Percentiles rank a stretch among this genome's conserved stretches.
Evolutionary conservation across 2,329 filamentous ascomycete genomes (phyloP).

Genomic region (Cordyceps militaris): DNA sequence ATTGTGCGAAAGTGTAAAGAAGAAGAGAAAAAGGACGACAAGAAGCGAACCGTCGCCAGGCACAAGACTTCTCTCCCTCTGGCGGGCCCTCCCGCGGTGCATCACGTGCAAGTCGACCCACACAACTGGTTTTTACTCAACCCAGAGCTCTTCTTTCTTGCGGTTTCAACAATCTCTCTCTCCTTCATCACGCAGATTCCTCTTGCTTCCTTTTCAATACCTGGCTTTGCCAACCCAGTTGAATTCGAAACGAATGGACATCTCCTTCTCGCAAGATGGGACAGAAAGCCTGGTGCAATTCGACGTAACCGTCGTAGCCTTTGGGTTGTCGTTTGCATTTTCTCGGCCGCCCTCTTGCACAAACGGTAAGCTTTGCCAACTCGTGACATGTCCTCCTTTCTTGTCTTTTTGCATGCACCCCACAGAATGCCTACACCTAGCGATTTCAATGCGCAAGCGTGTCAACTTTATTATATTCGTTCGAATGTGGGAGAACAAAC

Average conservation of each 20-base stretch:
- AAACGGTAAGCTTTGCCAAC: neutral
- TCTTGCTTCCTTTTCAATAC: neutral
- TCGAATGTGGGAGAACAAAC: constrained; percentile 57
- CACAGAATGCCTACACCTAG: constrained; percentile 58
- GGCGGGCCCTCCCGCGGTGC: neutral
- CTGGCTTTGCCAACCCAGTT: neutral
- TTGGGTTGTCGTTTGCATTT: neutral
- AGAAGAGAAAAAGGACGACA: constrained; percentile 17
- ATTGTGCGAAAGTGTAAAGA: constrained; percentile 48
- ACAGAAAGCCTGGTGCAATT: neutral
- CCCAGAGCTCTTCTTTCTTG: neutral
- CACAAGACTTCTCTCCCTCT: neutral
- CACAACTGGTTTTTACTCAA: neutral
- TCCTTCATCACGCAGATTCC: neutral
- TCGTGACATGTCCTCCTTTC: neutral
- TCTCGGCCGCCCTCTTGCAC: neutral
- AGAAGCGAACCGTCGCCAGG: neutral
- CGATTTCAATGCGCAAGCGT: constrained; percentile 49
- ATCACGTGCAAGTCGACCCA: neutral
- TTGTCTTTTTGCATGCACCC: constrained; percentile 22
- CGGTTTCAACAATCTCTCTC: no score
- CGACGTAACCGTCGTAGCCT: neutral
- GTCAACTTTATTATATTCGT: constrained; percentile 51
- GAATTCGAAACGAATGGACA: neutral
- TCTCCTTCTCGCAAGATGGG: neutral